A percentile compares a stretch with the other conserved stretches of the same genome.
Evolutionary conservation across 176 grass and related monocot species (phyloP).

Genomic region (Aegilops bicornis): DNA sequence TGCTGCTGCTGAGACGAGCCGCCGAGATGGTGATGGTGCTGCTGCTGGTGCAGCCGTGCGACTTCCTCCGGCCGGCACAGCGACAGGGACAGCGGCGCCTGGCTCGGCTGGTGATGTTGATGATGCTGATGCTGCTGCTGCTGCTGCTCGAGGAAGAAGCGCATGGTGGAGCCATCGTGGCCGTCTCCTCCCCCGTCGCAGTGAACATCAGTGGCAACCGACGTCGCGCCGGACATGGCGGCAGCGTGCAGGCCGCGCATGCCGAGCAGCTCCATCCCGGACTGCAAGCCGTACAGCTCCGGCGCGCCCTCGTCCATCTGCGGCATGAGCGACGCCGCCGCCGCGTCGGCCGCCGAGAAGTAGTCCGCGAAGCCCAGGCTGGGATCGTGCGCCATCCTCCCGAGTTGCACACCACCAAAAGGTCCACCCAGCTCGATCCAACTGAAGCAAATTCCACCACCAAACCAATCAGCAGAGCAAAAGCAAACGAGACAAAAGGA

Average conservation of each 20-base stretch:
- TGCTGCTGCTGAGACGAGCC: slow-evolving; percentile 37
- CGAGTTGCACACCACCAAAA: neutral
- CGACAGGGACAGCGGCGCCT: slow-evolving; percentile 48
- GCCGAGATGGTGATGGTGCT: slow-evolving; percentile 38
- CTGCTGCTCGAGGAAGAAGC: slow-evolving; percentile 37
- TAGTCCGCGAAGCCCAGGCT: slow-evolving; percentile 59
- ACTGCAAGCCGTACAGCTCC: slow-evolving; percentile 65
- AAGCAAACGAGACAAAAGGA: neutral
- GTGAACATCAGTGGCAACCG: neutral
- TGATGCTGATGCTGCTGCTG: slow-evolving; percentile 10
- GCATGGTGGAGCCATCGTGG: slow-evolving; percentile 32
- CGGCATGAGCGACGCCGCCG: slow-evolving; percentile 40
- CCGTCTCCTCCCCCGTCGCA: neutral
- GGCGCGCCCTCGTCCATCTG: slow-evolving; percentile 42
- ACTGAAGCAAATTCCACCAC: neutral
- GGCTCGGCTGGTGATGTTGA: slow-evolving; percentile 6
- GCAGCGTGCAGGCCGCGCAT: slow-evolving; percentile 33
- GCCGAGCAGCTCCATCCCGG: slow-evolving; percentile 69
- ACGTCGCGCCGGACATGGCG: slow-evolving; percentile 27
- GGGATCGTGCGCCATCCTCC: slow-evolving; percentile 64
- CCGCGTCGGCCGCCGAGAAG: slow-evolving; percentile 39
- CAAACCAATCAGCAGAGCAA: neutral
- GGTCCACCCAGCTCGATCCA: neutral
- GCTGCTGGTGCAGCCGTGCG: slow-evolving; percentile 6
- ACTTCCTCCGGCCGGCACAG: slow-evolving; percentile 41